Evolutionary conservation across 768 basidiomycete genomes (phyloP), one percentile per base, ranked within the genome.

Genomic region (Pilatotrama ljubarskyi): DNA sequence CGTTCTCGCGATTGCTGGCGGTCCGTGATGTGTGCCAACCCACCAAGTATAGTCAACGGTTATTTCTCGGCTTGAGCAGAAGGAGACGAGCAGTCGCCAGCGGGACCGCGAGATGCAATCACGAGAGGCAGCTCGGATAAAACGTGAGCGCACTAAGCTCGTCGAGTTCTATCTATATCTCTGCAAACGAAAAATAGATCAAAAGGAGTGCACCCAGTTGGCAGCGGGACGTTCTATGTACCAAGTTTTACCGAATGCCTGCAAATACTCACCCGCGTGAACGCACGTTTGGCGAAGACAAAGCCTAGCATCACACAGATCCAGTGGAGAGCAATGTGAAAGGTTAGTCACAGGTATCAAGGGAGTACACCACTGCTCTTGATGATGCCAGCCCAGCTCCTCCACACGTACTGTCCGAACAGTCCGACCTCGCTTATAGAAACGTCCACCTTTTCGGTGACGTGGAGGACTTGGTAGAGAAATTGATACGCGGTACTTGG

Each of bases 321-420:
- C 6, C 38, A 5, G 8, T 18, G 11, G 47, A 15, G 22, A 24
- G 18, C 8, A 14, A 38, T 37, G 2, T 4, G 2, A 36, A 3
- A 22, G 0, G 4, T 49, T 5, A 32, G 29, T 32, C 29, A 32
- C 43, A 22, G 13, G 10, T 37, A 17, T 63, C 49, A 63, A 13
- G 53, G 62, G 24, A 63, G 54, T 10, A 87, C 65, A 13, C 88
- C 88, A 47, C 78, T 80, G 65, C 90, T 92, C 68, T 82, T 88
- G 44, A 82, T 73, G 48, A 93, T 90, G 5, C 87, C 87, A 50
- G 74, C 77, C 85, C 88, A 91, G 68, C 90, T 90, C 61, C 82
- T 81, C 54, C 80, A 68, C 22, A 92, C 69, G 62, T 90, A 93
- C 2, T 75, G 72, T 0, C 83, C 80, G 62, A 84, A 93, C 37